Evolutionary conservation across 352 stramenopile species (phyloP), one percentile per base, ranked within the genome.

Genomic region (Pseudoperonospora humuli): DNA sequence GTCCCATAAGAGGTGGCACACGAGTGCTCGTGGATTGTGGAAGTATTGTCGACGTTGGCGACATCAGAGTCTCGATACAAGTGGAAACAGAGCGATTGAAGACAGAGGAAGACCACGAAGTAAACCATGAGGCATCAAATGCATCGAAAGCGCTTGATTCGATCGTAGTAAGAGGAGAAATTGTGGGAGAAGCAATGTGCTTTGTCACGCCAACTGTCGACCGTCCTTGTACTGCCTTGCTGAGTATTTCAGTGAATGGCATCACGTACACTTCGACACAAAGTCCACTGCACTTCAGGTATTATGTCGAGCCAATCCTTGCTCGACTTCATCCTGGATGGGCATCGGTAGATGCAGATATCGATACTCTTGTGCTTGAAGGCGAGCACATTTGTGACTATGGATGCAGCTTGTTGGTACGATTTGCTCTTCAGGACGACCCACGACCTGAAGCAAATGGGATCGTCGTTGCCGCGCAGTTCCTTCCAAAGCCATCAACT

Each of bases 181-280:
- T 84, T 28, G 60, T 83, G 3, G 71, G 75, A 5, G 75, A 83
- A 29, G 68, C 75, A 0, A 70, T 87, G 15, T 50, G 54, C 2
- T 87, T 87, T 38, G 32, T 67, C 7, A 54, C 64, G 0, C 75
- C 75, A 1, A 8, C 55, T 9, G 74, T 85, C 5, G 49, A 43
- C 2, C 45, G 40, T 3, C 54, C 61, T 2, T 75, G 70, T 11
- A 50, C 67, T 0, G 75, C 70, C 1, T 64, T 70, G 21, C 32
- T 87, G 20, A 83, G 75, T 37, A 84, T 87, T 39, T 73, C 71
- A 0, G 50, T 87, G 25, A 84, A 87, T n/a, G 75, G 73, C 0
- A 87, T 87, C 31, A 77, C 84, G 50, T 86, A 84, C 48, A 87
- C 70, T 5, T 78, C 57, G 0, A 40, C 61, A 1, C 73, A 75